phyloP scores from a whole-genome alignment of 768 basidiomycete genomes.

The Ramaria sp. region DNA sequence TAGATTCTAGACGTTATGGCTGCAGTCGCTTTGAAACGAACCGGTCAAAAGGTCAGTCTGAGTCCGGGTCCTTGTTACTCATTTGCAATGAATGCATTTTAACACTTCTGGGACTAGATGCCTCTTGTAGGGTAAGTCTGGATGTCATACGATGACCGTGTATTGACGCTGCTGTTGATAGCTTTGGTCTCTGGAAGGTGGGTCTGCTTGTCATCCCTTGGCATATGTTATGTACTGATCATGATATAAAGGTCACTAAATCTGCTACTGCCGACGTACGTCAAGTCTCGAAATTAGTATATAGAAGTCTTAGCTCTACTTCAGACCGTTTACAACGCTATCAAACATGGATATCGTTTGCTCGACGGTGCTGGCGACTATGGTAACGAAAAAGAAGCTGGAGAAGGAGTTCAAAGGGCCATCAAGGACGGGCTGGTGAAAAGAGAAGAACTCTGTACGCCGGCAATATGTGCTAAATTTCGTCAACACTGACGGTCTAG shows the following conservation, averaged over 20 bases:
- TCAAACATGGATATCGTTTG: slow-evolving; percentile 80
- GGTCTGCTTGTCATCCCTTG: not conserved
- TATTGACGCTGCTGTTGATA: slow-evolving; percentile 16
- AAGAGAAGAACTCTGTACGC: slow-evolving; percentile 77
- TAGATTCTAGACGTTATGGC: slow-evolving; percentile 30
- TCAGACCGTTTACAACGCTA: slow-evolving; percentile 74
- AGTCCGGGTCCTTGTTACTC: not conserved
- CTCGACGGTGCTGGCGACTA: slow-evolving; percentile 82
- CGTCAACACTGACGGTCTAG: not conserved
- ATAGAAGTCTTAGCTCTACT: slow-evolving; percentile 4
- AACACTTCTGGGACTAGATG: slow-evolving; percentile 36
- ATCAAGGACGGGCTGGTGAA: slow-evolving; percentile 74
- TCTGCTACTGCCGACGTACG: slow-evolving; percentile 8
- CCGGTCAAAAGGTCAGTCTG: slow-evolving; percentile 41
- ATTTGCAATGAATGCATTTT: not conserved
- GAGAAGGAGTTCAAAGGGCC: slow-evolving; percentile 68
- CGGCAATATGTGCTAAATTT: not conserved
- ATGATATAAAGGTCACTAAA: slow-evolving; percentile 3
- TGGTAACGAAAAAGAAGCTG: slow-evolving; percentile 83
- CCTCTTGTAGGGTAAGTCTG: slow-evolving; percentile 53
- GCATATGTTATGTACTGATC: not conserved
- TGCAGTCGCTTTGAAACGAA: slow-evolving; percentile 44
- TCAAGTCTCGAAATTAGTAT: not conserved
- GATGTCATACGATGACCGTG: slow-evolving; percentile 2
- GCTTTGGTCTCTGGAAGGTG: slow-evolving; percentile 68